Evolutionary conservation across 306 rosid species (phyloP).

Genomic region (Potentilla sterilis): DNA sequence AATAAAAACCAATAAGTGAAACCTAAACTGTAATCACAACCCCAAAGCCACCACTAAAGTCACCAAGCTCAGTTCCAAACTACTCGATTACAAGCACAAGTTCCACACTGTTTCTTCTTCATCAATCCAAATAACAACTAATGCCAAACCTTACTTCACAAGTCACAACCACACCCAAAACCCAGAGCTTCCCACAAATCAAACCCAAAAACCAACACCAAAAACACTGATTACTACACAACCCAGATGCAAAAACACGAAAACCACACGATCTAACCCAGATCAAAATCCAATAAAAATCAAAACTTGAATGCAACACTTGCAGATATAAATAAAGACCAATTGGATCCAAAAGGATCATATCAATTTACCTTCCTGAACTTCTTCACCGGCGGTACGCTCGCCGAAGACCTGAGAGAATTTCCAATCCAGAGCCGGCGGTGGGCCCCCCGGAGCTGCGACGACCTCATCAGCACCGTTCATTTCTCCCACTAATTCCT

Average conservation of each 20-base stretch:
- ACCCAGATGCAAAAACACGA: constrained; percentile 36
- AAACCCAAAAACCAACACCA: constrained; percentile 34
- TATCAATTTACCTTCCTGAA: constrained; percentile 77
- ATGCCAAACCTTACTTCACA: constrained; percentile 37
- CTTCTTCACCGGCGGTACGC: constrained; percentile 97
- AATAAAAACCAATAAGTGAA: constrained; percentile 23
- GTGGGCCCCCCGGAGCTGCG: constrained; percentile 71
- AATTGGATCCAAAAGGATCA: constrained; percentile 65
- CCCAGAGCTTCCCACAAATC: constrained; percentile 23
- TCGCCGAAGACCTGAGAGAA: constrained; percentile 99
- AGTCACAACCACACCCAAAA: constrained; percentile 20
- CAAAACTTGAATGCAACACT: constrained; percentile 59
- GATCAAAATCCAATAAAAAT: constrained; percentile 47
- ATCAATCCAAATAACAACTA: constrained; percentile 29
- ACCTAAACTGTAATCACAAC: constrained; percentile 22
- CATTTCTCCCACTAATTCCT: constrained; percentile 40
- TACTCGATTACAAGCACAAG: not conserved
- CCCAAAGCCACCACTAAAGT: constrained; percentile 26
- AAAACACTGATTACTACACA: constrained; percentile 28
- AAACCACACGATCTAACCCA: constrained; percentile 48
- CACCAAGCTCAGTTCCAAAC: constrained; percentile 44
- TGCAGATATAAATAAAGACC: constrained; percentile 20
- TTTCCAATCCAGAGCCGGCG: constrained; percentile 90
- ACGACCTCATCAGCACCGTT: constrained; percentile 87
- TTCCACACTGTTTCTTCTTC: constrained; percentile 30